phyloP scores from a whole-genome alignment of 129 eudicot species.

The Saussurea involucrata region DNA sequence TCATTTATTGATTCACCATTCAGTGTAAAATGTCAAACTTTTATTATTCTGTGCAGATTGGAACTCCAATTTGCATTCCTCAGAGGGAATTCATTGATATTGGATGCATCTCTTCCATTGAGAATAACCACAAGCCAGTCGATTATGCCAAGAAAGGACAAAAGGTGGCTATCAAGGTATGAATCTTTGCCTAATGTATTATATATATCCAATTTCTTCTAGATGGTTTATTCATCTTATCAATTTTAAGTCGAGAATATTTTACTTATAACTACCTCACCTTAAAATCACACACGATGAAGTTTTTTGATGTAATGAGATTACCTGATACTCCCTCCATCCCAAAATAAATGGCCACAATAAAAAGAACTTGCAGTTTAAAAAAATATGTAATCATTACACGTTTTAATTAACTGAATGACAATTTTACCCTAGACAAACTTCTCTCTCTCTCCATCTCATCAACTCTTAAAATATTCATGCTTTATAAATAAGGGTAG shows the following conservation, averaged over 20 bases:
- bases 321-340: too few relatives aligned
- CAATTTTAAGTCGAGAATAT: neutral
- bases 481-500: neutral
- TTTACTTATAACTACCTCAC: neutral
- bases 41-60: slow-evolving; percentile 51
- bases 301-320: too few relatives aligned
- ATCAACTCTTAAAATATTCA: neutral
- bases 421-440: neutral
- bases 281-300: too few relatives aligned
- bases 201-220: too few relatives aligned
- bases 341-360: neutral
- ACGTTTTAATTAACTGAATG: neutral
- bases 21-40: too few relatives aligned
- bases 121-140: slow-evolving; percentile 90
- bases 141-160: slow-evolving; percentile 90
- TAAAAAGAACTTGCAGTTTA: neutral
- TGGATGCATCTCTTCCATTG: slow-evolving; percentile 90
- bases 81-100: slow-evolving; percentile 72
- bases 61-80: slow-evolving; percentile 93
- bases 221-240: neutral
- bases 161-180: slow-evolving; percentile 94
- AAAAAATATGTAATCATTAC: neutral
- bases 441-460: neutral
- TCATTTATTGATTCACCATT: too few relatives aligned
- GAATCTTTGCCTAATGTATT: too few relatives aligned